Conservation (phyloP, 116 monocot species). For the Trichopus zeylanicus region DNA sequence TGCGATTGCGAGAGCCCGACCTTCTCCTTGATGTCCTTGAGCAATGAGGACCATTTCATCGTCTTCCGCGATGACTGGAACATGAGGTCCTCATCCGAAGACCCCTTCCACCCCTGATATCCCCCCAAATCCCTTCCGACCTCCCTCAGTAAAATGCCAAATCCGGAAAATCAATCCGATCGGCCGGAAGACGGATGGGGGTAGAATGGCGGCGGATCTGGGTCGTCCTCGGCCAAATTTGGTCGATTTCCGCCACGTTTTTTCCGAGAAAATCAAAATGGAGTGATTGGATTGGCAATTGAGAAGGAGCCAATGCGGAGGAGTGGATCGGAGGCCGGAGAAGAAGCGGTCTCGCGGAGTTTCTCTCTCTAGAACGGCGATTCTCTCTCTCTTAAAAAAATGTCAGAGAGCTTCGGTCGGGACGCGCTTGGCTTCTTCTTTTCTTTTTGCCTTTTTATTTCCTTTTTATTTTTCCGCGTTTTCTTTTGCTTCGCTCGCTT, state of each 20-base stretch:
- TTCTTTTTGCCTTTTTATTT: not conserved
- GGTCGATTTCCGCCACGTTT: not conserved
- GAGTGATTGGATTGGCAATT: no score
- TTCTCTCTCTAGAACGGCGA: not conserved
- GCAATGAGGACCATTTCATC: conserved; percentile 44
- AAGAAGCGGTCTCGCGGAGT: not conserved
- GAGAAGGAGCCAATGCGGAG: no score
- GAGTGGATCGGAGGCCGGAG: not conserved
- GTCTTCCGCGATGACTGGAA: conserved; percentile 30
- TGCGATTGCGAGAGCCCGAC: conserved; percentile 22
- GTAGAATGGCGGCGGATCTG: not conserved
- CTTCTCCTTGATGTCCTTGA: conserved; percentile 51
- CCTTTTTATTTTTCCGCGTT: not conserved
- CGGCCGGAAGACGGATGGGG: not conserved
- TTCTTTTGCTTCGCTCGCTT: not conserved
- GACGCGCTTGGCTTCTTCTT: conserved; percentile 7
- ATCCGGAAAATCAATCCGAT: not conserved
- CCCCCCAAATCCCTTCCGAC: not conserved
- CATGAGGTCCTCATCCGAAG: conserved; percentile 19
- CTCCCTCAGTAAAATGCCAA: not conserved
- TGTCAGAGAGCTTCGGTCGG: conserved; percentile 1
- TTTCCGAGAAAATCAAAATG: no score
- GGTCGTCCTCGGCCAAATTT: not conserved
- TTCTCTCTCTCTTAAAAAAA: not conserved
- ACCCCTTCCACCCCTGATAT: not conserved